These are phyloP conservation scores for Penicillium bovifimosum DNA, from an alignment of 495 filamentous ascomycete species.

Conservation along the genomic window DNA sequence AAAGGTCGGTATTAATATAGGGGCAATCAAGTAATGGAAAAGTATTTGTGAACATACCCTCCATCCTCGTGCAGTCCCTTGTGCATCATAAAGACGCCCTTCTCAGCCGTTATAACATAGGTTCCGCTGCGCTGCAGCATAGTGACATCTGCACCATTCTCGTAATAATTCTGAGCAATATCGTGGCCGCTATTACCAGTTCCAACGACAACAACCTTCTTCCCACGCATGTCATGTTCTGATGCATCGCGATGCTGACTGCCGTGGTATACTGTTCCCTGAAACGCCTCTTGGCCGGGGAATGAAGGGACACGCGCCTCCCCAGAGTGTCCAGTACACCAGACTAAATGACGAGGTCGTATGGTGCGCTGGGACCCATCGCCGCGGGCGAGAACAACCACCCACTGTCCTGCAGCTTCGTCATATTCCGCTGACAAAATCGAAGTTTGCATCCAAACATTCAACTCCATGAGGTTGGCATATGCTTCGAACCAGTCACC, in stretches of 20 bases:
- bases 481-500: slow-evolving; percentile 75
- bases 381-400: slow-evolving; percentile 47
- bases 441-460: slow-evolving; percentile 60
- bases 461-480: slow-evolving; percentile 65
- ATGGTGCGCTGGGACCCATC: slow-evolving; percentile 37
- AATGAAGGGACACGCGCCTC: slow-evolving; percentile 44
- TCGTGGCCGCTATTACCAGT: slow-evolving; percentile 81
- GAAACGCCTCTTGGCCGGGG: slow-evolving; percentile 37
- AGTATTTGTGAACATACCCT: slow-evolving; percentile 20
- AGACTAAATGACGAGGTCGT: slow-evolving; percentile 42
- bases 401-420: slow-evolving; percentile 51
- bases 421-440: slow-evolving; percentile 51
- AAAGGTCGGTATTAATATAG: background rate
- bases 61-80: slow-evolving; percentile 58
- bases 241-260: slow-evolving; percentile 39
- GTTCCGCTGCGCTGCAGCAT: slow-evolving; percentile 75
- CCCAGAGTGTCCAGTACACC: slow-evolving; percentile 48
- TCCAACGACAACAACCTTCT: slow-evolving; percentile 73
- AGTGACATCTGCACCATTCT: slow-evolving; percentile 69
- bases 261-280: slow-evolving; percentile 45
- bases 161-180: slow-evolving; percentile 76
- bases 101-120: slow-evolving; percentile 61
- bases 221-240: slow-evolving; percentile 41
- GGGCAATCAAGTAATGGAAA: background rate
- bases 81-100: slow-evolving; percentile 52